Evolutionary conservation across 768 basidiomycete genomes (phyloP).

Genomic region (Suillus lakei): DNA sequence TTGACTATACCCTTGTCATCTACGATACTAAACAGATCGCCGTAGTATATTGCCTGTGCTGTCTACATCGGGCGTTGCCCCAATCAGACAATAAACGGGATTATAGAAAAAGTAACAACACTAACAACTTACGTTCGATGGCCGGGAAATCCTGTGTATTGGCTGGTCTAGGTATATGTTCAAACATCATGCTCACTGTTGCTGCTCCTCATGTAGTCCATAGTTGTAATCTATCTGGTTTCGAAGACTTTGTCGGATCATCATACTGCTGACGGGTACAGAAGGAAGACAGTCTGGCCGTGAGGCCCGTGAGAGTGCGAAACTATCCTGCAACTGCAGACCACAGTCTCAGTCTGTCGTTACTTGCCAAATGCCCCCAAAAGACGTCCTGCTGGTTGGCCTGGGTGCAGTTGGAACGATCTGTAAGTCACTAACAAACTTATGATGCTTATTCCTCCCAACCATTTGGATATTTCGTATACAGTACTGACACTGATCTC

Average conservation of each 20-base stretch:
- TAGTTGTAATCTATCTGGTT: not conserved
- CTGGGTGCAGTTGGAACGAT: slow-evolving; percentile 70
- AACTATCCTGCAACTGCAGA: not conserved
- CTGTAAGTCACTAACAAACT: slow-evolving; percentile 45
- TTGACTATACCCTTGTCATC: not conserved
- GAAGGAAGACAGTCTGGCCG: too few relatives aligned
- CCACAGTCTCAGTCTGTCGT: not conserved
- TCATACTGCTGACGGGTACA: too few relatives aligned
- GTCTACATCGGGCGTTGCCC: not conserved
- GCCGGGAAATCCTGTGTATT: too few relatives aligned
- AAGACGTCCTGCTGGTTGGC: slow-evolving; percentile 64
- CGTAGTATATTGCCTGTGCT: not conserved
- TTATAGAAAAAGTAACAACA: too few relatives aligned
- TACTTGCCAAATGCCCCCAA: slow-evolving; percentile 16
- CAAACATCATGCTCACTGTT: too few relatives aligned
- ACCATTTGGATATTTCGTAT: not conserved
- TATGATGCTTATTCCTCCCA: not conserved
- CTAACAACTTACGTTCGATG: not conserved
- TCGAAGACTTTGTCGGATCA: not conserved
- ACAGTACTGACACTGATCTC: not conserved
- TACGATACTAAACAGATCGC: not conserved
- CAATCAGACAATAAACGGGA: not conserved
- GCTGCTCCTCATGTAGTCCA: not conserved
- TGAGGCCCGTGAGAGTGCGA: not conserved
- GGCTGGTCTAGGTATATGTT: too few relatives aligned